Percentiles rank a stretch among this genome's conserved stretches.
phyloP scores from a whole-genome alignment of 345 rosid species.

The Brassica carinata region DNA sequence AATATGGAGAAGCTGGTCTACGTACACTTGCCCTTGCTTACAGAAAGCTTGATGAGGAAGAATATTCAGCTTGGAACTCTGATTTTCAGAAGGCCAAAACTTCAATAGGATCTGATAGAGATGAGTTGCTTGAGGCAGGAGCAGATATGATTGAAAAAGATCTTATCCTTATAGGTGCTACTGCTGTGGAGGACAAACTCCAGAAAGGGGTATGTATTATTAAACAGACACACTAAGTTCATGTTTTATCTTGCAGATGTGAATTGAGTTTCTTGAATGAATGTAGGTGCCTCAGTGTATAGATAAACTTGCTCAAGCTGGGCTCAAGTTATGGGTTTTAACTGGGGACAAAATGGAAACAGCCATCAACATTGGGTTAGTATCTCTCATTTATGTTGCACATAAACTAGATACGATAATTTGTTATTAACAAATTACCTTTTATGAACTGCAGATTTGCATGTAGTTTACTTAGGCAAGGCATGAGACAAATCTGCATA shows the following conservation, averaged over 20 bases:
- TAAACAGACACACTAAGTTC: background rate
- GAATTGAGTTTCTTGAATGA: background rate
- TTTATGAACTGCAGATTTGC: constrained; percentile 56
- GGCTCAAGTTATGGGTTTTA: constrained; percentile 82
- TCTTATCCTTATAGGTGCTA: constrained; percentile 65
- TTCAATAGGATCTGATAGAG: constrained; percentile 69
- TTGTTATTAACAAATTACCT: background rate
- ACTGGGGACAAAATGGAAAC: constrained; percentile 92
- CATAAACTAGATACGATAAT: background rate
- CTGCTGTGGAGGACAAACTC: constrained; percentile 81
- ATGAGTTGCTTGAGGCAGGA: constrained; percentile 61
- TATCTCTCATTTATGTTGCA: background rate
- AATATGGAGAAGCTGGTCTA: constrained; percentile 71
- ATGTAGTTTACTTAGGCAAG: constrained; percentile 79
- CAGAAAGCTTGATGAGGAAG: constrained; percentile 47
- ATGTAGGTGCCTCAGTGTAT: constrained; percentile 82
- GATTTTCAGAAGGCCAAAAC: constrained; percentile 63
- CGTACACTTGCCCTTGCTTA: constrained; percentile 81
- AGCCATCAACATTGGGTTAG: constrained; percentile 54
- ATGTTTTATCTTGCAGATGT: background rate
- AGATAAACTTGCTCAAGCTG: constrained; percentile 89
- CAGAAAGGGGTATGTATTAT: constrained; percentile 55
- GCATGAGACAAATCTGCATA: constrained; percentile 60
- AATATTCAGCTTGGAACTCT: constrained; percentile 58
- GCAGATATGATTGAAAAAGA: constrained; percentile 75